Evolutionary conservation across 257 asterid genomes (phyloP).

Genomic region (Salvia rosmarinus): DNA sequence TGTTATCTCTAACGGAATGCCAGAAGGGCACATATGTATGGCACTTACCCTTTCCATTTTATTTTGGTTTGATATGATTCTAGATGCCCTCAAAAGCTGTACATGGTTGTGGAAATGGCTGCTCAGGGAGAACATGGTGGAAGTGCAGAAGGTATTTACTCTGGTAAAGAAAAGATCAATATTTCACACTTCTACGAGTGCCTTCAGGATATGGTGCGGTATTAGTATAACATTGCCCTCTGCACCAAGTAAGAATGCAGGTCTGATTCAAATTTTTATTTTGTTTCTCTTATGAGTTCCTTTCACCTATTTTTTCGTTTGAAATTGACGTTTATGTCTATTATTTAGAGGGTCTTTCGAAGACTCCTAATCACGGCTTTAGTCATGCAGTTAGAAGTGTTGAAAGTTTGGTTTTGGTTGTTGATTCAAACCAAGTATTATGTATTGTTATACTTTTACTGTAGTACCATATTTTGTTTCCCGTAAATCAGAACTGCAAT

Average conservation of each 20-base stretch:
- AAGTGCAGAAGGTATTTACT: conserved; percentile 74
- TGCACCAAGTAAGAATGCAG: conserved; percentile 15
- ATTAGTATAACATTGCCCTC: conserved; percentile 33
- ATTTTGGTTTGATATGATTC: conserved; percentile 18
- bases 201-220: conserved; percentile 73
- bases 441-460: neutral
- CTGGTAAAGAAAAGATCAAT: conserved; percentile 78
- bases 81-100: conserved; percentile 95
- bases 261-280: neutral
- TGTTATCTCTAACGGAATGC: conserved; percentile 1
- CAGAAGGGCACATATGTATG: neutral
- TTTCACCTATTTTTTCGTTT: neutral
- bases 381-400: conserved; percentile 6
- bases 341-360: conserved; percentile 29
- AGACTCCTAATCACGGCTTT: conserved; percentile 28
- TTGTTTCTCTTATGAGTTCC: neutral
- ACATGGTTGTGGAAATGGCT: conserved; percentile 95
- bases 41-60: conserved; percentile 6
- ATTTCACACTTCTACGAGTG: conserved; percentile 77
- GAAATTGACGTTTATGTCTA: neutral
- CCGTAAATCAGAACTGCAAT: neutral
- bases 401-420: conserved; percentile 15
- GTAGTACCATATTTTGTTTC: neutral
- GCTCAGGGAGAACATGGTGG: conserved; percentile 96
- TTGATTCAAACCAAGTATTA: conserved; percentile 2